A percentile compares a stretch with the other conserved stretches of the same genome.
phyloP scores from a whole-genome alignment of 768 basidiomycete species.

The Naganishia randhawae region DNA sequence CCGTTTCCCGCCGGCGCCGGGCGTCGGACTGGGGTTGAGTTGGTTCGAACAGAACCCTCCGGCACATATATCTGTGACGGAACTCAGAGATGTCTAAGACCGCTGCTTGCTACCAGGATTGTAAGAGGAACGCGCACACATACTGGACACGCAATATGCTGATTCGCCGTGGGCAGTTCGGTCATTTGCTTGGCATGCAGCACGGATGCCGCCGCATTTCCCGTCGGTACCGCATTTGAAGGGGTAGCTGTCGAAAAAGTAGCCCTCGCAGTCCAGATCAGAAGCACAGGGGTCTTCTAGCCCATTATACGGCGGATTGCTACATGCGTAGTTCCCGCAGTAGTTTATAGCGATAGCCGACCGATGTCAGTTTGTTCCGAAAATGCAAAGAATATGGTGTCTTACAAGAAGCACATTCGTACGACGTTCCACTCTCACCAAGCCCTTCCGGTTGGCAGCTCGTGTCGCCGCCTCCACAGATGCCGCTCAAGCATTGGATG shows the following conservation, averaged over 20 bases:
- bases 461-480: not conserved
- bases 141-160: not conserved
- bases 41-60: not conserved
- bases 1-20: not conserved
- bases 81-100: not conserved
- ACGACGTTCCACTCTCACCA: not conserved
- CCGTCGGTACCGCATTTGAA: not conserved
- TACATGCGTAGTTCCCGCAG: not conserved
- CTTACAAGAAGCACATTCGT: not conserved
- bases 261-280: not conserved
- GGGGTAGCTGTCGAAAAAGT: not conserved
- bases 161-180: not conserved
- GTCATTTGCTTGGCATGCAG: conserved; percentile 5
- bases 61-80: not conserved
- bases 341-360: not conserved
- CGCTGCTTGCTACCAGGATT: too few species aligned
- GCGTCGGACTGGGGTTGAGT: not conserved
- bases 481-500: not conserved
- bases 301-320: not conserved
- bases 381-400: too few species aligned
- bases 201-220: not conserved
- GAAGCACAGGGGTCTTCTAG: not conserved
- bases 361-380: not conserved
- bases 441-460: not conserved
- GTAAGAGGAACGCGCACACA: not conserved